Percentiles rank a stretch among this genome's conserved stretches.
These are phyloP conservation scores for Echium plantagineum DNA, from an alignment of 257 asterid species.

Conservation along the genomic window DNA sequence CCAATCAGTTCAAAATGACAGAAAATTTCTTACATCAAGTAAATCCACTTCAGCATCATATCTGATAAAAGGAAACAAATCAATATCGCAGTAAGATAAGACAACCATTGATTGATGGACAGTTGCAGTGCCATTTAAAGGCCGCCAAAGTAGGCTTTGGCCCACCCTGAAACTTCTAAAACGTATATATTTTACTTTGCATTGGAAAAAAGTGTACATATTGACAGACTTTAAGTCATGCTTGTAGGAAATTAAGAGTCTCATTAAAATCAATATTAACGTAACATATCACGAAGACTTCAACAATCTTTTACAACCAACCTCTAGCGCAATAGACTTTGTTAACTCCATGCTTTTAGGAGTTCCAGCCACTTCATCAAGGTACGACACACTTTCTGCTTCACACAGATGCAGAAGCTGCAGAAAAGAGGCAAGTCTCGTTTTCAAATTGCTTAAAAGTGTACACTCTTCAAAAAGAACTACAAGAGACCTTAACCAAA, in stretches of 20 bases:
- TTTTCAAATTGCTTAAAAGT: constrained; percentile 3
- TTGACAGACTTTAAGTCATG: no score
- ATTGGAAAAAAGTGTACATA: no score
- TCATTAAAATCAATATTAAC: no score
- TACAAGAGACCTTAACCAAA: constrained; percentile 1
- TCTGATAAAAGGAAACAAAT: neutral
- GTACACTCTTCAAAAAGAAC: constrained; percentile 1
- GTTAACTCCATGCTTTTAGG: constrained; percentile 61
- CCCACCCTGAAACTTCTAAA: no score
- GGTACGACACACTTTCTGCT: constrained; percentile 80
- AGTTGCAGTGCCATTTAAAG: no score
- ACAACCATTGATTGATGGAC: neutral
- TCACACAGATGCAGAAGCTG: constrained; percentile 94
- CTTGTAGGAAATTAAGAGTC: no score
- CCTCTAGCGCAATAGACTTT: constrained; percentile 75
- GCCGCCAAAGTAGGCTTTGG: no score
- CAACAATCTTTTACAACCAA: constrained; percentile 17
- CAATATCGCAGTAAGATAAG: neutral
- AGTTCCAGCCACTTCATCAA: constrained; percentile 88
- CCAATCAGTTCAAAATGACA: neutral
- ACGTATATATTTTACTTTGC: no score
- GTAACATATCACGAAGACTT: no score
- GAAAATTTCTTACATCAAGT: neutral
- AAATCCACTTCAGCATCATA: neutral
- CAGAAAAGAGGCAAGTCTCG: constrained; percentile 15